phyloP scores from a whole-genome alignment of 805 yeast species.

The Groenewaldozyma tartarivorans region DNA sequence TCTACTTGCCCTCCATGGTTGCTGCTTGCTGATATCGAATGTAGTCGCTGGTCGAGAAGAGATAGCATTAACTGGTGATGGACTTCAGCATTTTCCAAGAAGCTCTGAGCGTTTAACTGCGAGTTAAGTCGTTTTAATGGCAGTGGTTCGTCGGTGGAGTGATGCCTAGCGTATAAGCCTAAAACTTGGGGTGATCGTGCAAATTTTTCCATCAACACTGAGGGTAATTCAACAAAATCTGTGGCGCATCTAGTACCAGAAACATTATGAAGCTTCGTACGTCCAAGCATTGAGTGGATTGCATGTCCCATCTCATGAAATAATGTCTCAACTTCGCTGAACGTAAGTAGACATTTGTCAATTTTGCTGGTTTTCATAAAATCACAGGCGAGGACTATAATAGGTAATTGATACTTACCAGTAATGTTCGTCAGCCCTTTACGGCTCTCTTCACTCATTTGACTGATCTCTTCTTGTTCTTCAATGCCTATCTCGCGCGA shows the following conservation, averaged over 20 bases:
- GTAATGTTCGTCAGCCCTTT: slow-evolving; percentile 15
- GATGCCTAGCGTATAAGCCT: slow-evolving; percentile 61
- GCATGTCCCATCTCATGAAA: slow-evolving; percentile 99
- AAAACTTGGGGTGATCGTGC: slow-evolving; percentile 75
- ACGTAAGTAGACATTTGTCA: slow-evolving; percentile 49
- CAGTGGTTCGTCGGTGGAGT: slow-evolving; percentile 53
- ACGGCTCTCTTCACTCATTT: slow-evolving; percentile 1
- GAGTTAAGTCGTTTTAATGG: slow-evolving; percentile 41
- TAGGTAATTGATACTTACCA: slow-evolving; percentile 70
- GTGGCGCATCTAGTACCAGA: slow-evolving; percentile 94
- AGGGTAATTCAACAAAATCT: slow-evolving; percentile 93
- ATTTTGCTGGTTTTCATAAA: slow-evolving; percentile 36
- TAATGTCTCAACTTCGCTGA: slow-evolving; percentile 81
- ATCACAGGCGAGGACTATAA: slow-evolving; percentile 81
- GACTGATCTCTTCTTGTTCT: background rate
- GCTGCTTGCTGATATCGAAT: slow-evolving; percentile 31
- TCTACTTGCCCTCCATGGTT: slow-evolving; percentile 42
- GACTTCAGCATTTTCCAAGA: slow-evolving; percentile 60
- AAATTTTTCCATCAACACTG: slow-evolving; percentile 92
- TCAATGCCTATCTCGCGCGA: slow-evolving; percentile 42
- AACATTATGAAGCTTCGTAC: slow-evolving; percentile 81
- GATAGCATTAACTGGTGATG: slow-evolving; percentile 89
- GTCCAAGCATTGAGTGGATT: slow-evolving; percentile 93
- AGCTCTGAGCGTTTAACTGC: slow-evolving; percentile 42
- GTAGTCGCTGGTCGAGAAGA: slow-evolving; percentile 72